Conservation (phyloP, 2,329 filamentous ascomycete species). For the Ceratocystis eucalypticola region DNA sequence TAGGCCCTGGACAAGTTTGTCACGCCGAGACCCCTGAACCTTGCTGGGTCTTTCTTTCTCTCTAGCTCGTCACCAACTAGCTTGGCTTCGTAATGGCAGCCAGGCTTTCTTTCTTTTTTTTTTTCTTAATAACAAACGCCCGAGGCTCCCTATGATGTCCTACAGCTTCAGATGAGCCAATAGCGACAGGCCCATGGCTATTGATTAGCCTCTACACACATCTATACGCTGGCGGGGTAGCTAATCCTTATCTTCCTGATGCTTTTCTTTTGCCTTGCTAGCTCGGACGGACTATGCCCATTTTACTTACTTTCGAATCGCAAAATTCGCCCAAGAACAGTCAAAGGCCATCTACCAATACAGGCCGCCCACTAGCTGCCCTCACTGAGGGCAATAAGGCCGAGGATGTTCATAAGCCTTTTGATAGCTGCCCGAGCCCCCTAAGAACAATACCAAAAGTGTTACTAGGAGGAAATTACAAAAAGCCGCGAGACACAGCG, state of each 20-base stretch:
- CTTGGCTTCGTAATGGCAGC: not conserved
- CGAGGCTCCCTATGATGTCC: not conserved
- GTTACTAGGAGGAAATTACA: not conserved
- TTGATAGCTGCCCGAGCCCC: not conserved
- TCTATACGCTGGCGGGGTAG: not conserved
- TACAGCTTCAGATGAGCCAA: not conserved
- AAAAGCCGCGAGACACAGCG: not conserved
- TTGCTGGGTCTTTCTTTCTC: not conserved
- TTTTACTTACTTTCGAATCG: not conserved
- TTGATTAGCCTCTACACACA: not conserved
- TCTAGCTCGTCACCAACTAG: not conserved
- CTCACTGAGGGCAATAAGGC: not conserved
- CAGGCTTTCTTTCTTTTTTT: not conserved
- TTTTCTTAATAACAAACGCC: not conserved
- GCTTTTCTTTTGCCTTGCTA: not conserved
- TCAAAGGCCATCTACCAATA: too few relatives aligned
- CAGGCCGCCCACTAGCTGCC: not conserved
- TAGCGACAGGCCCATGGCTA: not conserved
- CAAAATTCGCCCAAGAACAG: too few relatives aligned
- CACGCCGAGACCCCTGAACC: not conserved
- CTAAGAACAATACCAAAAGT: not conserved
- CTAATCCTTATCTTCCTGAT: not conserved
- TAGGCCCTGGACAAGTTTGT: not conserved
- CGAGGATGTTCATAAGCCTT: not conserved
- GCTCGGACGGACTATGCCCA: not conserved